Evolutionary conservation across 2,329 filamentous ascomycete genomes (phyloP).

Genomic region (Microcyclospora tardicrescens): DNA sequence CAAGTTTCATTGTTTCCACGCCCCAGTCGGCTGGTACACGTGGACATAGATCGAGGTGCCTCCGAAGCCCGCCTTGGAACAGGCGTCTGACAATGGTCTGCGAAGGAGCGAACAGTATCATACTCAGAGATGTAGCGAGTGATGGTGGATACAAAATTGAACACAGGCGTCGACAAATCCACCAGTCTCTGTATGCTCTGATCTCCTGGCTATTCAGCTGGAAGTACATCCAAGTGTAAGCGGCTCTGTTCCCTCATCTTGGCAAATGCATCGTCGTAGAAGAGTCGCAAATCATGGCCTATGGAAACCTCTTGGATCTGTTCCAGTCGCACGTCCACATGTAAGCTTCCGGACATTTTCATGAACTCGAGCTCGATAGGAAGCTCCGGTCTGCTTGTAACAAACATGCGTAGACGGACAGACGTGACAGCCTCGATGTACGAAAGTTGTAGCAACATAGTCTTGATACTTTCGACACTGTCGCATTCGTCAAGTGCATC

Average conservation of each 20-base stretch:
- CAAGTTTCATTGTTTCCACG: constrained; percentile 13
- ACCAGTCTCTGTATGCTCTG: constrained; percentile 11
- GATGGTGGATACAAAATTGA: constrained; percentile 19
- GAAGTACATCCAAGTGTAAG: constrained; percentile 3
- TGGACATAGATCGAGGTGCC: constrained; percentile 7
- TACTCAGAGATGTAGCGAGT: constrained; percentile 18
- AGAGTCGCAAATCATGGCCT: constrained; percentile 16
- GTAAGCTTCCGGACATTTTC: constrained; percentile 1
- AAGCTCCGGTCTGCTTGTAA: constrained; percentile 15
- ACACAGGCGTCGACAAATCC: constrained; percentile 15
- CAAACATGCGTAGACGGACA: constrained; percentile 10
- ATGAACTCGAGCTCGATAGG: constrained; percentile 10
- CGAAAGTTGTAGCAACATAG: constrained; percentile 8
- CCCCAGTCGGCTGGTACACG: constrained; percentile 10
- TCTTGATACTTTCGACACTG: constrained; percentile 8
- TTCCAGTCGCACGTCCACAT: constrained; percentile 12
- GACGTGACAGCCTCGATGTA: constrained; percentile 3
- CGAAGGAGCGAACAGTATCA: constrained; percentile 21
- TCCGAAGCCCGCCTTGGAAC: constrained; percentile 7
- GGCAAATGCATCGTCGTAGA: constrained; percentile 8
- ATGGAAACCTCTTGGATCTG: constrained; percentile 10
- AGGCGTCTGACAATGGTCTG: constrained; percentile 14
- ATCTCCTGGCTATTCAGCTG: constrained; percentile 13
- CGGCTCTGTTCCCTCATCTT: constrained; percentile 3
- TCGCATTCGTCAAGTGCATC: no score